A percentile compares a stretch with the other conserved stretches of the same genome.
Conservation (phyloP, 1,284 basidiomycete genomes). For the Inonotus obliquus region DNA sequence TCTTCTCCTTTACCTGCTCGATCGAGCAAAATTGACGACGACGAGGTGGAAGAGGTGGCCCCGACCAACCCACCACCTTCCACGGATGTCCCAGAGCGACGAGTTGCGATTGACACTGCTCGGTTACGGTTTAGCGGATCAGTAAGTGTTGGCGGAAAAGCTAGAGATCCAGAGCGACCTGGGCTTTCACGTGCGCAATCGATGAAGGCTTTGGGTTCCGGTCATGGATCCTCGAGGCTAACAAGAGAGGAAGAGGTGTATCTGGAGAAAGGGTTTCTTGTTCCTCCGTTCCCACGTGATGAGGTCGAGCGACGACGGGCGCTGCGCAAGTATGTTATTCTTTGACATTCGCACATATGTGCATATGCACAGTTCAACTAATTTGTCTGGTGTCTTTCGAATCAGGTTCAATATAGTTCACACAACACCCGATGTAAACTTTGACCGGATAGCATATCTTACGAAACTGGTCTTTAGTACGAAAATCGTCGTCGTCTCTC, state of each 20-base stretch:
- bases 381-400: slow-evolving; percentile 8
- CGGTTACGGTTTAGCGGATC: not conserved
- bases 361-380: not conserved
- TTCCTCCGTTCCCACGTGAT: slow-evolving; percentile 76
- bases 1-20: slow-evolving; percentile 49
- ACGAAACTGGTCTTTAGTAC: slow-evolving; percentile 92
- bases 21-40: not conserved
- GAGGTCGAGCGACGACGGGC: slow-evolving; percentile 78
- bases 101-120: not conserved
- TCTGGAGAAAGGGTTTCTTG: slow-evolving; percentile 63
- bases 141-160: not conserved
- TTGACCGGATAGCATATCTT: slow-evolving; percentile 87
- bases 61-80: not conserved
- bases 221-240: slow-evolving; percentile 33
- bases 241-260: slow-evolving; percentile 62
- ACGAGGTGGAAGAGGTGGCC: not conserved
- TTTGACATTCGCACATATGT: not conserved
- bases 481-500: slow-evolving; percentile 76
- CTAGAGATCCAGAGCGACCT: not conserved
- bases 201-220: slow-evolving; percentile 14
- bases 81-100: not conserved
- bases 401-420: slow-evolving; percentile 82
- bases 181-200: slow-evolving; percentile 15
- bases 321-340: slow-evolving; percentile 61
- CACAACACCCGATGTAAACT: slow-evolving; percentile 81